Evolutionary conservation across 1,139 yeast species (phyloP), one percentile per base, ranked within the genome.

Genomic region (Pichia sp.): DNA sequence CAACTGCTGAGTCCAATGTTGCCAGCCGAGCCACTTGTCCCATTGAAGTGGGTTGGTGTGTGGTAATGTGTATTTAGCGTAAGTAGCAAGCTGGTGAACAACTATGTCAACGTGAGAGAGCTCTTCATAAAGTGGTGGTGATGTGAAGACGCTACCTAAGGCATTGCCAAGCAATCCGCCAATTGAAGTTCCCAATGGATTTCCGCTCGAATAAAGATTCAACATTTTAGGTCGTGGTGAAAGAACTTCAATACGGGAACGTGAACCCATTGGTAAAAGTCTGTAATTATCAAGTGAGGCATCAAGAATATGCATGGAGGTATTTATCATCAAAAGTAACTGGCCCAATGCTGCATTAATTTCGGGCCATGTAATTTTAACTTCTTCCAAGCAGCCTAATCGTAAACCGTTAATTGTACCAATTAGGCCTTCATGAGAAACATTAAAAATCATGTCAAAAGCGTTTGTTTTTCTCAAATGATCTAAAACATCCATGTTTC

Each of bases 281-380:
- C 72, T 74, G 58, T 84, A 89, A 6, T 76, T 75, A 0, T 64
- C 63, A 7, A 86, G 58, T 31, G 69, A 68, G 23, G 84, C 61
- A 15, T 74, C 68, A 31, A 88, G 66, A 43, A 82, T 67, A 22
- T 74, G 68, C 3, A 74, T 63, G 4, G 89, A 69, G 5, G 93
- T 84, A 0, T 80, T 71, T 32, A 89, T 59, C 19, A 89, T 61
- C 17, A 88, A 60, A 4, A 85, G 73, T 2, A 89, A 66, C 53
- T 89, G 95, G 0, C 98, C 98, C 59, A 91, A 65, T 0, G 95
- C 97, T 1, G 94, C 93, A 57, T 89, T 91, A 32, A 88, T 79
- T 53, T 91, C 98, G 39, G 85, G 77, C 95, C 96, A 88, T 3
- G 93, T 84, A 0, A 89, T 77, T 40, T 67, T 72, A 45, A 69